phyloP scores from a whole-genome alignment of 1,139 yeast genomes.

The Suhomyces bokatorum region DNA sequence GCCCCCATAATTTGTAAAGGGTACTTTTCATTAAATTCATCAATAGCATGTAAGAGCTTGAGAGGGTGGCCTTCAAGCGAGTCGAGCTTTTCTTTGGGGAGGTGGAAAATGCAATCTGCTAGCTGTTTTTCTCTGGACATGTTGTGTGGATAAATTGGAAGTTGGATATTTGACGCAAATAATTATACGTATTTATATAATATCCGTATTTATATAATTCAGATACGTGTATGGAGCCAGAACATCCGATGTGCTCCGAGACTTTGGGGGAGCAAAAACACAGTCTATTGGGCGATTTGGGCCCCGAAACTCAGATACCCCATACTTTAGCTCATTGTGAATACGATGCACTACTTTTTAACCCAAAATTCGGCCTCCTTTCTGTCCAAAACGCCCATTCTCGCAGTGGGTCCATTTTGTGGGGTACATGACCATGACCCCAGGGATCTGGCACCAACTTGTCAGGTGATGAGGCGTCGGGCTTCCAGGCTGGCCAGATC shows the following conservation, averaged over 20 bases:
- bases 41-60: constrained; percentile 33
- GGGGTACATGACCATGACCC: constrained; percentile 4
- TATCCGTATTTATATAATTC: no score
- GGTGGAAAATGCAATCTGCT: constrained; percentile 23
- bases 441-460: neutral
- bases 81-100: constrained; percentile 23
- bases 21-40: constrained; percentile 22
- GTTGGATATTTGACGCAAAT: no score
- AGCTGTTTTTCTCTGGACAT: constrained; percentile 24
- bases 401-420: constrained; percentile 1
- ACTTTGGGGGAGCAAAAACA: neutral
- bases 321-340: neutral
- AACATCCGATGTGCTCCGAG: neutral
- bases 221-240: neutral
- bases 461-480: neutral
- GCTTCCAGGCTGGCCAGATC: neutral
- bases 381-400: neutral
- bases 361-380: neutral
- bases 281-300: neutral
- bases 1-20: constrained; percentile 35
- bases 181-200: no score
- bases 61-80: constrained; percentile 29
- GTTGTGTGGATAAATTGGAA: neutral
- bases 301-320: neutral
- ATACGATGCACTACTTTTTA: neutral